These are phyloP conservation scores for Chalciporus pseudorubinellus DNA, from an alignment of 768 basidiomycete genomes.

Conservation along the genomic window DNA sequence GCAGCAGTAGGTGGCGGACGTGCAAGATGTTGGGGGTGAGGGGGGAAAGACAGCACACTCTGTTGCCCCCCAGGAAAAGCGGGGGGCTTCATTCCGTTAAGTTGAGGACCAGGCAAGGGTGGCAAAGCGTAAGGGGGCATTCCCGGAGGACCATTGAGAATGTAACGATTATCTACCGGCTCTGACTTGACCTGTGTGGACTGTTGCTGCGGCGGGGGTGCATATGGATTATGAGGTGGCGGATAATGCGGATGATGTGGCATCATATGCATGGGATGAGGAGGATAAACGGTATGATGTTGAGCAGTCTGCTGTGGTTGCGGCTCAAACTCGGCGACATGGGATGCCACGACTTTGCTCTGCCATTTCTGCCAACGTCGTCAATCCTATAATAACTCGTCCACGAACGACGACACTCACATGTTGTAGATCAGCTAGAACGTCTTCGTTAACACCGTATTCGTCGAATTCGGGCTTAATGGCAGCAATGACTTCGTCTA, in stretches of 20 bases:
- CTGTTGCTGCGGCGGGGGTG: conserved; percentile 32
- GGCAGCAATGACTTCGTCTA: conserved; percentile 89
- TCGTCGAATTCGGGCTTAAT: conserved; percentile 97
- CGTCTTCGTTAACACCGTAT: conserved; percentile 89
- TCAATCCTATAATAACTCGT: conserved; percentile 4
- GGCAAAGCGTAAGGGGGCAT: conserved; percentile 55
- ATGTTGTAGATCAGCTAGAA: conserved; percentile 83
- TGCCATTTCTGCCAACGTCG: conserved; percentile 83
- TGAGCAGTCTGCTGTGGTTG: conserved; percentile 44
- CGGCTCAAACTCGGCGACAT: conserved; percentile 90
- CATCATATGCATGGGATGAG: conserved; percentile 63
- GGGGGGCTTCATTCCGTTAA: conserved; percentile 51
- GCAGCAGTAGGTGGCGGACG: conserved; percentile 13
- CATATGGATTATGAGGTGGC: conserved; percentile 50
- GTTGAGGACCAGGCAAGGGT: conserved; percentile 59
- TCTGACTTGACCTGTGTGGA: conserved; percentile 68
- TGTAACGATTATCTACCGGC: conserved; percentile 67
- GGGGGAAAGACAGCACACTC: conserved; percentile 54
- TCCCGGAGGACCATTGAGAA: conserved; percentile 45
- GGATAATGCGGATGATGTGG: conserved; percentile 54
- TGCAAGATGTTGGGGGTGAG: conserved; percentile 30
- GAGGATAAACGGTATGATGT: conserved; percentile 53
- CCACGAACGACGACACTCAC: conserved; percentile 49
- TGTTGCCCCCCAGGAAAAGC: conserved; percentile 59
- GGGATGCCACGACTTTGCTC: conserved; percentile 86